Evolutionary conservation across 2,329 filamentous ascomycete genomes (phyloP).

Genomic region (Apiospora sp.): DNA sequence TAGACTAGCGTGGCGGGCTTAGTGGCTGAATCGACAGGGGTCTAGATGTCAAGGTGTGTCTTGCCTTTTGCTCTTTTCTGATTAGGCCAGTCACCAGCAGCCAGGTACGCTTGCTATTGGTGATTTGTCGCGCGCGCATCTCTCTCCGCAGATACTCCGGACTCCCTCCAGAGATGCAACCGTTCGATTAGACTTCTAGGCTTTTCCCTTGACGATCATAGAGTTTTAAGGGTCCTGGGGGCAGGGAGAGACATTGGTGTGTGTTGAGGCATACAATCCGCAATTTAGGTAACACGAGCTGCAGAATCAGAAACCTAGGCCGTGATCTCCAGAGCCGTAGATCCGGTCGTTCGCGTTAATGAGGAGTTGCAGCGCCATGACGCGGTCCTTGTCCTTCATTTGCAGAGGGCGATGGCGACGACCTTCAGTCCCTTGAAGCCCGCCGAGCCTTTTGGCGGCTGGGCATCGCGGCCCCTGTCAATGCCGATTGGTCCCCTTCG

Average conservation of each 20-base stretch:
- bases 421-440: not conserved
- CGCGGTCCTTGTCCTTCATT: not conserved
- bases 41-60: not conserved
- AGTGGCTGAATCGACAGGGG: slow-evolving; percentile 10
- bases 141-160: slow-evolving; percentile 2
- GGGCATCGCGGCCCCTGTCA: slow-evolving; percentile 7
- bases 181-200: slow-evolving; percentile 7
- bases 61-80: slow-evolving; percentile 6
- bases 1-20: not conserved
- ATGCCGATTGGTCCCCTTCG: not conserved
- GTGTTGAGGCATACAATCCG: not conserved
- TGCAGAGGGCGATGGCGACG: not conserved
- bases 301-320: not conserved
- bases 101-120: not conserved
- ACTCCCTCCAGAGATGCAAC: not conserved
- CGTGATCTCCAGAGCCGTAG: not conserved
- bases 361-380: not conserved
- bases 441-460: slow-evolving; percentile 16
- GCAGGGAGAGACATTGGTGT: not conserved
- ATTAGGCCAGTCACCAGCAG: not conserved
- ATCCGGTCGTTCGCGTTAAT: not conserved
- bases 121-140: not conserved
- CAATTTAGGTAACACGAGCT: not conserved
- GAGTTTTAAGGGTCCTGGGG: not conserved
- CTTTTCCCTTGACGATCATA: not conserved